Evolutionary conservation across 1,284 basidiomycete genomes (phyloP), one percentile per base, ranked within the genome.

Genomic region (Cryptococcus floricola): DNA sequence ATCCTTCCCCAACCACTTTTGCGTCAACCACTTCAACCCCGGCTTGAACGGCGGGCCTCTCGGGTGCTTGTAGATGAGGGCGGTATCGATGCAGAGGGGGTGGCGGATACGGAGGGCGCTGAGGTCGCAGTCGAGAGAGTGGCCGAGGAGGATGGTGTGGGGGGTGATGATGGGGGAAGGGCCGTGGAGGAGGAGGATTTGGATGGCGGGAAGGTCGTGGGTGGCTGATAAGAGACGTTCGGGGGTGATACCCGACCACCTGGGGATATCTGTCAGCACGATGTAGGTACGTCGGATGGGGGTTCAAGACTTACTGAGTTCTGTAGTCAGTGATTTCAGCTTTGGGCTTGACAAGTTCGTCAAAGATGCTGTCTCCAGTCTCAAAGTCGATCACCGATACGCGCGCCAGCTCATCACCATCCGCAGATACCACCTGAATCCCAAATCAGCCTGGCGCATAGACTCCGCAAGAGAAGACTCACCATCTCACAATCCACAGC

Each of bases 401-500:
- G 46, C 91, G 80, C 1, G 92, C 87, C 10, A 97, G 80, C 69
- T 91, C 90, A 62, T 90, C 91, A 6, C 91, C 92, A 48, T 88
- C 87, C 66, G 87, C 87, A 0, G 91, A 93, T 59, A 28, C 53
- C 18, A 48, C 37, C 47, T 43, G 38, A 37, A 48, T 13, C 16
- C 23, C 25, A 48, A 38, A 10, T 14, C 8, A n/a, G 28, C 12
- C 27, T 31, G 16, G 18, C 6, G 25, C 10, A 52, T 37, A 31
- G 14, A 37, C 28, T 18, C 37, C 19, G 12, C 42, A 3, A n/a
- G 13, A 44, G 10, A 5, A 9, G 28, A 61, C 83, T 57, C 61
- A 91, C 91, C 92, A 96, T 96, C 75, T 96, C 92, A 73, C 93
- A 97, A 79, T 96, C 93, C 42, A 96, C 73, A 0, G 82, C 81